Base-by-base conservation (phyloP, 345 rosid genomes). In the Linum usitatissimum region DNA sequence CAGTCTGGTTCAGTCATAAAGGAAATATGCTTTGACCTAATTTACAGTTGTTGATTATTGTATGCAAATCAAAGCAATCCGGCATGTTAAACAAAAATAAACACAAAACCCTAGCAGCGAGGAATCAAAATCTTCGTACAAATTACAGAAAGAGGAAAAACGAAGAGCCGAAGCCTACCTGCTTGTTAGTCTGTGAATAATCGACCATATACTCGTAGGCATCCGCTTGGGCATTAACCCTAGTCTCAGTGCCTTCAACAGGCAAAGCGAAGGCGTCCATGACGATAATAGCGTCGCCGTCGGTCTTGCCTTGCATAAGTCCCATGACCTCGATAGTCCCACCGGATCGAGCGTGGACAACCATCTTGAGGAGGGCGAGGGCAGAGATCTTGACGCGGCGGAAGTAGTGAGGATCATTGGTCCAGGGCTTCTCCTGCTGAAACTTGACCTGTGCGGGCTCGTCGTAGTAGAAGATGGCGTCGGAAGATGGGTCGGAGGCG, bases 321-420 rank as follows among this genome's bases (percentile, higher is more conserved):
- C 99, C 99, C 99, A 94, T 94, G 61, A 94, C 91, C 73, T 94
- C 99, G 69, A 94, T 90, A 73, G 89, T 94, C 30, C 99, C 99
- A 17, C 99, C 99, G 28, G 99, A 94, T 71, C 99, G 99, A 28
- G 99, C 97, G 81, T 94, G 99, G 8, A 94, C 99, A 9, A 88
- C 99, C 99, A 94, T 94, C 89, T 94, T 94, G 18, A 90, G 89
- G 19, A 94, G 86, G 12, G 97, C 99, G 55, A 94, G 96, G 1
- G 99, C 99, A 9, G 97, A 94, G 80, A 94, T 86, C 81, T 80
- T 92, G 8, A 94, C 99, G 63, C 95, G 93, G 76, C 93, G 83
- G 81, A 94, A 94, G 84, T 83, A 90, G 83, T 94, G 88, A 36
- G 96, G 97, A 42, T 90, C 97, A 53, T 79, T 78, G 45, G 85